Conservation (phyloP, 2,329 filamentous ascomycete genomes). For the Septoria linicola region DNA sequence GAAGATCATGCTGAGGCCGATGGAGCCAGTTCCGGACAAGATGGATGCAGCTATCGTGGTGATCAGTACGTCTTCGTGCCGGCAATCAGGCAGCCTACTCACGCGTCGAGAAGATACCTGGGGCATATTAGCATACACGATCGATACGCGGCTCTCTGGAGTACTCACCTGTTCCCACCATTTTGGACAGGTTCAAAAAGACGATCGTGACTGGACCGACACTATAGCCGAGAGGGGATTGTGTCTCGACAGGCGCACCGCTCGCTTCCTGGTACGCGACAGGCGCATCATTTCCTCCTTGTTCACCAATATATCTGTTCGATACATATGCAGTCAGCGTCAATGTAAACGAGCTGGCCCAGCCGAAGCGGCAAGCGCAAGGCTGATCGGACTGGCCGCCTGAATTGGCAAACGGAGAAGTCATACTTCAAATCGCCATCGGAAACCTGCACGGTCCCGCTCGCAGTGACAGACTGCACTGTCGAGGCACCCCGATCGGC, state of each 20-base stretch:
- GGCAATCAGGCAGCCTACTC: background rate
- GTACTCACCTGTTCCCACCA: slow-evolving; percentile 53
- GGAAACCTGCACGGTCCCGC: slow-evolving; percentile 18
- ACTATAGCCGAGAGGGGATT: slow-evolving; percentile 60
- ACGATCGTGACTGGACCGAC: slow-evolving; percentile 58
- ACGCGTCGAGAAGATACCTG: slow-evolving; percentile 51
- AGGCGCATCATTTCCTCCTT: slow-evolving; percentile 52
- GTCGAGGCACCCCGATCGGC: slow-evolving; percentile 10
- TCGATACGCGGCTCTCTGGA: no score
- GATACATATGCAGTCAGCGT: no score
- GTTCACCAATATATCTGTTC: slow-evolving; percentile 44
- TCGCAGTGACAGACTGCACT: slow-evolving; percentile 17
- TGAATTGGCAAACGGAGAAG: no score
- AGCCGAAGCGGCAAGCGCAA: no score
- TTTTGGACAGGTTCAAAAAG: slow-evolving; percentile 61
- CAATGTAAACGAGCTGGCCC: no score
- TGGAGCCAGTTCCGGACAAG: slow-evolving; percentile 59
- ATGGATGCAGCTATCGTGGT: slow-evolving; percentile 50
- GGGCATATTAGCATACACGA: background rate
- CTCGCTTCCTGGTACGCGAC: slow-evolving; percentile 60
- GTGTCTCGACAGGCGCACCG: slow-evolving; percentile 60
- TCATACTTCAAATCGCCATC: slow-evolving; percentile 48
- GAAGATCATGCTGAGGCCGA: slow-evolving; percentile 62
- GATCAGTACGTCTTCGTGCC: background rate
- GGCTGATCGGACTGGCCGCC: no score